These are phyloP conservation scores for Cercospora beticola DNA, from an alignment of 2,329 filamentous ascomycete species.

Conservation along the genomic window DNA sequence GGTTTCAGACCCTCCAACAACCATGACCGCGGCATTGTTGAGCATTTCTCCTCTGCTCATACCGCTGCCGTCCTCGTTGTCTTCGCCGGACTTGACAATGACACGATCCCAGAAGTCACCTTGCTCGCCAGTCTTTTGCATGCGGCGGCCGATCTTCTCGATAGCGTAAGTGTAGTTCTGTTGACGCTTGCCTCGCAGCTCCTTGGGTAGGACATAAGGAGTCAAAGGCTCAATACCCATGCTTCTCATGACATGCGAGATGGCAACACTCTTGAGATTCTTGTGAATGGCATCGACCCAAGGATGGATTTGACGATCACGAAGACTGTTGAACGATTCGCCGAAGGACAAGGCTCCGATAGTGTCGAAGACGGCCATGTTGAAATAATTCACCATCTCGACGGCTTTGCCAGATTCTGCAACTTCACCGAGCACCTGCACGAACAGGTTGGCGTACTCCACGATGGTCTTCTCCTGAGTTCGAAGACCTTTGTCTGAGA, in stretches of 20 bases:
- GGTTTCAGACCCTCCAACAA: background rate
- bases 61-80: slow-evolving; percentile 26
- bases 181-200: background rate
- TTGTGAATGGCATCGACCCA: background rate
- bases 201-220: background rate
- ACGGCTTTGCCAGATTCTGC: background rate
- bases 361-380: background rate
- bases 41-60: slow-evolving; percentile 29
- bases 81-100: slow-evolving; percentile 19
- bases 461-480: background rate
- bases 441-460: background rate
- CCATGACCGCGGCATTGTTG: background rate
- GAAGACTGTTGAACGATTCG: background rate
- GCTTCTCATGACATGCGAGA: background rate
- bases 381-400: background rate
- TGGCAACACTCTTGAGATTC: background rate
- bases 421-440: background rate
- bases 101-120: slow-evolving; percentile 23
- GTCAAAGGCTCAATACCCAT: background rate
- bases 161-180: background rate
- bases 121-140: background rate
- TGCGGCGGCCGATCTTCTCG: background rate
- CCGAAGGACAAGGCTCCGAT: background rate
- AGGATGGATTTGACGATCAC: background rate
- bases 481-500: background rate